phyloP scores from a whole-genome alignment of 495 filamentous ascomycete genomes.

The Lepraria neglecta region DNA sequence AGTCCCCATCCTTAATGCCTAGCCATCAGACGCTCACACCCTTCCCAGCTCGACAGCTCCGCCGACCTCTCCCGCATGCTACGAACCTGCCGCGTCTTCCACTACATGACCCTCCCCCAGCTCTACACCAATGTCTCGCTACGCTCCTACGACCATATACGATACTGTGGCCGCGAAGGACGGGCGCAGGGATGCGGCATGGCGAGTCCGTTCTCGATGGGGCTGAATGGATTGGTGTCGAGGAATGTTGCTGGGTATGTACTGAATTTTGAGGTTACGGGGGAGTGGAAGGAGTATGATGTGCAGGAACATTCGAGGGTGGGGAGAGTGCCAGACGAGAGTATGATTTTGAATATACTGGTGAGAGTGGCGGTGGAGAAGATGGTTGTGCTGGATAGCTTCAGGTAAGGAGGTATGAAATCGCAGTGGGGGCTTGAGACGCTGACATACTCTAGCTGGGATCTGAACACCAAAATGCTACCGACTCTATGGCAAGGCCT shows the following conservation, averaged over 20 bases:
- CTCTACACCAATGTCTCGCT: slow-evolving; percentile 53
- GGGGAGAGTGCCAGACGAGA: slow-evolving; percentile 55
- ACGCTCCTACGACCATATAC: slow-evolving; percentile 54
- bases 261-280: slow-evolving; percentile 47
- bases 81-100: slow-evolving; percentile 56
- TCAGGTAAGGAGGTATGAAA: slow-evolving; percentile 34
- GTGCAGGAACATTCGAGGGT: slow-evolving; percentile 50
- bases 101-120: slow-evolving; percentile 59
- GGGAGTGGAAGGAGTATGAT: slow-evolving; percentile 53
- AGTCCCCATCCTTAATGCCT: slow-evolving; percentile 15
- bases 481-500: slow-evolving; percentile 54
- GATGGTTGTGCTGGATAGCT: slow-evolving; percentile 50
- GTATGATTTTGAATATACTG: slow-evolving; percentile 57
- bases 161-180: slow-evolving; percentile 46
- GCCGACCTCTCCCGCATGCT: slow-evolving; percentile 53
- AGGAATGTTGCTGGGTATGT: slow-evolving; percentile 48
- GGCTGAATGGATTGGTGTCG: slow-evolving; percentile 54
- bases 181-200: slow-evolving; percentile 55
- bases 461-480: slow-evolving; percentile 57
- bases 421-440: not conserved
- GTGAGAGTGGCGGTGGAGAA: slow-evolving; percentile 53
- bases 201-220: slow-evolving; percentile 58
- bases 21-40: slow-evolving; percentile 11
- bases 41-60: slow-evolving; percentile 45
- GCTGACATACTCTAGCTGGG: slow-evolving; percentile 41